These are phyloP conservation scores for Sporopachydermia quercuum DNA, from an alignment of 805 yeast species.

Conservation along the genomic window DNA sequence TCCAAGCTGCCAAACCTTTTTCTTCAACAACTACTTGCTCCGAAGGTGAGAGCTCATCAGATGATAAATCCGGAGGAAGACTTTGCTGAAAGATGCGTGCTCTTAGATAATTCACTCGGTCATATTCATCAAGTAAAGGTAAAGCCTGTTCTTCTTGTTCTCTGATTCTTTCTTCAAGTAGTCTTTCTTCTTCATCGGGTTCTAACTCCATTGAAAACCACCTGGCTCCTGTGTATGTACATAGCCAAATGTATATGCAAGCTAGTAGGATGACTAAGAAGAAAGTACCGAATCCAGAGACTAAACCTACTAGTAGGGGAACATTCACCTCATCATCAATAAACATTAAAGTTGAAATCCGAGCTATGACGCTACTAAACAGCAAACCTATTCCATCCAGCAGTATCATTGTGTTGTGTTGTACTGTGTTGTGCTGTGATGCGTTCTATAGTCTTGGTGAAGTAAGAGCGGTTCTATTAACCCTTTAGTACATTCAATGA, in stretches of 20 bases:
- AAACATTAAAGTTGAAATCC: no score
- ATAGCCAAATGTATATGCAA: slow-evolving; percentile 18
- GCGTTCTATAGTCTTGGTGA: no score
- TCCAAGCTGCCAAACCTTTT: slow-evolving; percentile 2
- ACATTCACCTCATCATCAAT: slow-evolving; percentile 18
- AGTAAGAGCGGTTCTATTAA: no score
- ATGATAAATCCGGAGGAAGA: neutral
- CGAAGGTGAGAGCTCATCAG: neutral
- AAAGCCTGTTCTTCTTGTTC: slow-evolving; percentile 41
- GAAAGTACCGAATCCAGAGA: slow-evolving; percentile 23
- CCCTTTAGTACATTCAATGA: no score
- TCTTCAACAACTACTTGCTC: slow-evolving; percentile 1
- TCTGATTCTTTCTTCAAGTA: slow-evolving; percentile 30
- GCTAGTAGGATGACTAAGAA: slow-evolving; percentile 18
- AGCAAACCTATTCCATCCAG: no score
- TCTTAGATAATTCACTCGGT: neutral
- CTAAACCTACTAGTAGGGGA: slow-evolving; percentile 23
- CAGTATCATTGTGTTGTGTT: no score
- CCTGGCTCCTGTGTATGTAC: slow-evolving; percentile 18
- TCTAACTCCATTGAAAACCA: slow-evolving; percentile 35
- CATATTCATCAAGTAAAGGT: neutral
- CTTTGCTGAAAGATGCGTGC: slow-evolving; percentile 1
- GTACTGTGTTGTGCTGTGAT: no score
- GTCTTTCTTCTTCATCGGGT: slow-evolving; percentile 46
- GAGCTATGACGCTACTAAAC: no score